phyloP scores from a whole-genome alignment of 768 basidiomycete species.

The Paxillus ammoniavirescens region DNA sequence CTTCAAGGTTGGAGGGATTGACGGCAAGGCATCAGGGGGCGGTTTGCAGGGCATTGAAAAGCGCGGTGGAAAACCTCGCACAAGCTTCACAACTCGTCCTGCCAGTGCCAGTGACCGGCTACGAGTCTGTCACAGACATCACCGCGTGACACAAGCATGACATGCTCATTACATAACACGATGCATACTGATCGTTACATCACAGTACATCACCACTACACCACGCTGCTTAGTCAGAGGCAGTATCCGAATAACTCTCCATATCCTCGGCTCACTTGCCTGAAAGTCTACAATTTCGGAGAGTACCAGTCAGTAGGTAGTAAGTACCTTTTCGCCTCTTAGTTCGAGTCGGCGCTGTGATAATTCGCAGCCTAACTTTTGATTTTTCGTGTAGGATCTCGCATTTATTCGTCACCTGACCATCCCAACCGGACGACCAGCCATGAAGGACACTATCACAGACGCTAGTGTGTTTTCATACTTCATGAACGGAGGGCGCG shows the following conservation, averaged over 20 bases:
- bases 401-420: not conserved
- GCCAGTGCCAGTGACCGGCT: too few relatives aligned
- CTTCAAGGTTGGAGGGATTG: too few relatives aligned
- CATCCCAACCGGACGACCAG: not conserved
- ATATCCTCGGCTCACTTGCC: too few relatives aligned
- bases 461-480: conserved; percentile 60
- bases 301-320: not conserved
- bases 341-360: not conserved
- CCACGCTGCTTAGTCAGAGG: not conserved
- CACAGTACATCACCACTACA: not conserved
- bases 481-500: not conserved
- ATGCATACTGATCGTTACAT: too few relatives aligned
- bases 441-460: conserved; percentile 60
- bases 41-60: too few relatives aligned
- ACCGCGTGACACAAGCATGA: too few relatives aligned
- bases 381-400: not conserved
- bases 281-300: too few relatives aligned
- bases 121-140: too few relatives aligned
- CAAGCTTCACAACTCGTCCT: too few relatives aligned
- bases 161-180: too few relatives aligned
- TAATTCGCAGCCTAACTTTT: not conserved
- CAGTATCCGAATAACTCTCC: not conserved
- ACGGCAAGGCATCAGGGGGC: too few relatives aligned
- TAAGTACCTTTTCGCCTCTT: not conserved
- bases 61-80: too few relatives aligned